Evolutionary conservation across 345 rosid genomes (phyloP).

Genomic region (Corymbia maculata): DNA sequence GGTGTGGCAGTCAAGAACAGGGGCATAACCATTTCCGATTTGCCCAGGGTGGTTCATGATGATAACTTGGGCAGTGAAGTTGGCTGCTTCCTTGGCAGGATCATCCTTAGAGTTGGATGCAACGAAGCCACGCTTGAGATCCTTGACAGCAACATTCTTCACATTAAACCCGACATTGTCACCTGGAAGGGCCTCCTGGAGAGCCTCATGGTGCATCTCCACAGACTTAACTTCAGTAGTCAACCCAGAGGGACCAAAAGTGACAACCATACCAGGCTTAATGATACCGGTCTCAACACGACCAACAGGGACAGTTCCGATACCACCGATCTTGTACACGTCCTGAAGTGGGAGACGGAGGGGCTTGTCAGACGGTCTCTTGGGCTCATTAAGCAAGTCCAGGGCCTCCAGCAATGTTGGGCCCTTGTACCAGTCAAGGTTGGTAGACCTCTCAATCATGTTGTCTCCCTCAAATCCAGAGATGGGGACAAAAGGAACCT

Average conservation of each 20-base stretch:
- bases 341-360: slow-evolving; percentile 88
- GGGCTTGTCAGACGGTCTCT: slow-evolving; percentile 90
- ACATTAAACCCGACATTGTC: slow-evolving; percentile 83
- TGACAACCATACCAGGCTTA: slow-evolving; percentile 78
- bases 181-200: slow-evolving; percentile 67
- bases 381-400: slow-evolving; percentile 59
- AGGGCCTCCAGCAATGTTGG: slow-evolving; percentile 68
- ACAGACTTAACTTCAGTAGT: slow-evolving; percentile 87
- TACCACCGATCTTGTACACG: slow-evolving; percentile 87
- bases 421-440: slow-evolving; percentile 79
- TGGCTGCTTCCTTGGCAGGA: slow-evolving; percentile 74
- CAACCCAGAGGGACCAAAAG: slow-evolving; percentile 67
- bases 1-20: slow-evolving; percentile 81
- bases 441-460: slow-evolving; percentile 78
- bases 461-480: slow-evolving; percentile 85
- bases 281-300: slow-evolving; percentile 66
- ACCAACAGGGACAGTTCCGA: slow-evolving; percentile 79
- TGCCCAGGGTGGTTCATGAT: slow-evolving; percentile 97
- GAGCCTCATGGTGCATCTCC: slow-evolving; percentile 93
- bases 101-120: slow-evolving; percentile 92
- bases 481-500: slow-evolving; percentile 72
- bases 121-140: slow-evolving; percentile 72
- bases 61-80: slow-evolving; percentile 76
- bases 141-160: slow-evolving; percentile 83
- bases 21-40: slow-evolving; percentile 85